Conservation (phyloP, 495 filamentous ascomycete genomes). For the Pseudomonodictys pantanalensis region DNA sequence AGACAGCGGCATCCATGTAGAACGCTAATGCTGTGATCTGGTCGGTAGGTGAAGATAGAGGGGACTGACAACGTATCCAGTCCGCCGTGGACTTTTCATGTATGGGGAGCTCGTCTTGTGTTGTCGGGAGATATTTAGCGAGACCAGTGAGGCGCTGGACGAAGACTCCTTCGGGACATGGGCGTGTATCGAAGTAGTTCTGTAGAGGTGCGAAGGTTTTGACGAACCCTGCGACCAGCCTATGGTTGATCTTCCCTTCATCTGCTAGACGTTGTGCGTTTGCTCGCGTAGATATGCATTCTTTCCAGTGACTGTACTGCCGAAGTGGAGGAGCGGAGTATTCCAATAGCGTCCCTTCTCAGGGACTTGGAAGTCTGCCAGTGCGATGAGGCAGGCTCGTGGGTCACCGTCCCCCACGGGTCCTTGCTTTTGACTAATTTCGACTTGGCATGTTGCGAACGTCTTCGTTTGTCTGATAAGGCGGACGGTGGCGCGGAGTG, state of each 20-base stretch:
- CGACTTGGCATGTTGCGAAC: constrained; percentile 28
- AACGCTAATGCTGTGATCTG: constrained; percentile 15
- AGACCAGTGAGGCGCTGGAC: constrained; percentile 22
- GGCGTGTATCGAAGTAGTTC: constrained; percentile 9
- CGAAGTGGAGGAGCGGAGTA: constrained; percentile 21
- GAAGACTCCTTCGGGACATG: constrained; percentile 26
- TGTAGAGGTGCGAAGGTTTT: constrained; percentile 3
- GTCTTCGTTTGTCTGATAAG: constrained; percentile 30
- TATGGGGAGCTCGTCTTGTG: constrained; percentile 25
- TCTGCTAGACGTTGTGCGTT: not conserved
- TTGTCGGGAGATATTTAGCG: constrained; percentile 18
- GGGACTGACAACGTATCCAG: constrained; percentile 7
- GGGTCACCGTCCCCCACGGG: not conserved
- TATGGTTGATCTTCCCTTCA: constrained; percentile 8
- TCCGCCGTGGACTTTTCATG: constrained; percentile 23
- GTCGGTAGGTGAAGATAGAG: constrained; percentile 5
- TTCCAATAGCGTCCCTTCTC: constrained; percentile 10
- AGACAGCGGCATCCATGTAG: constrained; percentile 24
- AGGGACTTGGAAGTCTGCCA: constrained; percentile 31
- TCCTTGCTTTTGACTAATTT: constrained; percentile 24
- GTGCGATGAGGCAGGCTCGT: constrained; percentile 11
- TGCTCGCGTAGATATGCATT: not conserved
- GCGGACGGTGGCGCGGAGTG: constrained; percentile 1
- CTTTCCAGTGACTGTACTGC: constrained; percentile 2
- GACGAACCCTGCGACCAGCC: not conserved